Evolutionary conservation across 139 green algal species (phyloP).

Genomic region (Pseudopediastrum boryanum): DNA sequence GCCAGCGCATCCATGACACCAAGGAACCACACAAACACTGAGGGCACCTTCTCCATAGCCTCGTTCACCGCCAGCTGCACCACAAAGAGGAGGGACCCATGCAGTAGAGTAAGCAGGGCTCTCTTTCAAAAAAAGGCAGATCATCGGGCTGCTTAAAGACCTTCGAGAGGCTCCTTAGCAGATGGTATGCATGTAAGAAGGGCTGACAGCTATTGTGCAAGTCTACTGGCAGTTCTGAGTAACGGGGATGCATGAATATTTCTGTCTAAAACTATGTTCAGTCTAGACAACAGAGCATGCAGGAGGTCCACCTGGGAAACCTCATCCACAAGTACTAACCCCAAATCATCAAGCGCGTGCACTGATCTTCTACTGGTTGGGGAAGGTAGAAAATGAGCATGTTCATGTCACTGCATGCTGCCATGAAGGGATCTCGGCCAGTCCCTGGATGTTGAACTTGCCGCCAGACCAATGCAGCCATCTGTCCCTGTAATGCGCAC

Average conservation of each 20-base stretch:
- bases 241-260: background rate
- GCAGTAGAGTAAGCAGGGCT: background rate
- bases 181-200: background rate
- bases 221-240: background rate
- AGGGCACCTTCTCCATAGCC: constrained; percentile 33
- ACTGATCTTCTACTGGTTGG: too few relatives aligned
- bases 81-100: background rate
- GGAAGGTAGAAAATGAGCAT: too few relatives aligned
- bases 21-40: constrained; percentile 67
- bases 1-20: constrained; percentile 70
- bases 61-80: constrained; percentile 35
- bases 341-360: too few relatives aligned
- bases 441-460: too few relatives aligned
- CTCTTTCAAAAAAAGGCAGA: background rate
- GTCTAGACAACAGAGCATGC: too few relatives aligned
- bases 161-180: background rate
- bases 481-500: background rate
- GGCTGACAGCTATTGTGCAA: background rate
- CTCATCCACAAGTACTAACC: too few relatives aligned
- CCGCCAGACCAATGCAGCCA: background rate
- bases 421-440: too few relatives aligned
- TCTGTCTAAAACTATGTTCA: too few relatives aligned
- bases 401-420: too few relatives aligned
- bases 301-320: too few relatives aligned
- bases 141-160: background rate